Base-by-base conservation (phyloP, 176 grass and related monocot species). In the Eleusine indica region DNA sequence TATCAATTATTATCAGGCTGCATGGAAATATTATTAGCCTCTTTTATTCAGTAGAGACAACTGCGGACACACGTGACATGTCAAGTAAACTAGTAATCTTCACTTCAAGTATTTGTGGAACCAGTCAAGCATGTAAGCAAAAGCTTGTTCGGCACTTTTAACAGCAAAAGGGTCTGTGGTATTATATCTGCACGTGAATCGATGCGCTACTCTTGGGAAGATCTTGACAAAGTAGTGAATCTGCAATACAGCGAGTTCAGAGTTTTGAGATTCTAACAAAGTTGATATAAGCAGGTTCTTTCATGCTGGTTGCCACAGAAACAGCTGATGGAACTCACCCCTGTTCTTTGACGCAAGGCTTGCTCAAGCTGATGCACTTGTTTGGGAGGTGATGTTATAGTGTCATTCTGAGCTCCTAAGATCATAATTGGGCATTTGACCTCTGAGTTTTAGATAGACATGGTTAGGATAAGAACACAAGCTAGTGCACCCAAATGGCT, bases 91-190 rank as follows among this genome's bases (percentile, higher is more conserved):
- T 22, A 18, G 18, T 19, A 32, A 30, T 66, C 58, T 21, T 83
- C 46, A 88, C 41, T 88, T 83, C 56, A 88, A 8, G 74, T 78
- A 72, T 78, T 73, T 88, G 12, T 25, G 4, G 38, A 88, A 83
- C 86, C 80, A 88, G 37, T 78, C 46, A 10, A 88, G 67, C 86
- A 83, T 87, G 9, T 71, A 72, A n/a, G 57, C 80, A n/a, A 88
- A 65, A 38, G 80, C 80, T 46, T 83, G 22, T 14, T 83, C 57
- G 10, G 57, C 80, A 0, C 41, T 73, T 77, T 71, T 66, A 18
- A 88, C 67, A 0, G 80, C 80, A 0, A 83, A 83, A 1, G 80
- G 67, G 46, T 83, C 39, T 3, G 30, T 78, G 0, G 37, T 41
- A 44, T 83, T 53, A 71, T 83, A 88, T 72, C 86, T 65, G 57